Evolutionary conservation across 139 green algal genomes (phyloP), one percentile per base, ranked within the genome.

Genomic region (Chlamydomonas sphaeroides): DNA sequence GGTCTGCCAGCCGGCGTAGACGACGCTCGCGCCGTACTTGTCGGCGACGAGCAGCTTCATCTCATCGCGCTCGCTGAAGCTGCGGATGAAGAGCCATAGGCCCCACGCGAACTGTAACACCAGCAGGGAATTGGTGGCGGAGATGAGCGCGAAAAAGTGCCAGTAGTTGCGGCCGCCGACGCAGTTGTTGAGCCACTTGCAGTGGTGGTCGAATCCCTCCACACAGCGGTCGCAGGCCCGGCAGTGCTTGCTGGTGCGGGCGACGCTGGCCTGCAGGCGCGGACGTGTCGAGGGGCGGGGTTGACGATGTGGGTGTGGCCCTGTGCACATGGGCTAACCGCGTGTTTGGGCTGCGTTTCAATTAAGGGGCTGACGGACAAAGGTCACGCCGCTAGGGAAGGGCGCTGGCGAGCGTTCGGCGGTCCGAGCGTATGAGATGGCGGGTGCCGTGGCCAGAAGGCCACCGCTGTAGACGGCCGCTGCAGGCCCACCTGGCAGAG

Each of bases 191-290:
- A 97, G 89, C 89, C 87, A 87, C 49, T 89, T 89, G 88, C 94
- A 97, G 84, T 97, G 94, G 79, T 97, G 94, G 69, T 97, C 94
- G 69, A 97, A 95, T 53, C 84, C 84, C 39, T 89, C 76, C 33
- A 95, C 90, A 81, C 94, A 97, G 45, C 91, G 89, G 61, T 96
- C 85, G 78, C 94, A 97, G 38, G 76, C 61, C 7, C 87, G 83
- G 84, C 94, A 97, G 86, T 97, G 94, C 91, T 95, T 95, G 82
- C 89, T 94, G 79, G 39, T 86, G 39, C 68, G 63, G 0, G 83
- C 62, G 1, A 94, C 90, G 49, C 81, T 82, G 5, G 86, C 83
- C 89, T 94, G 89, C 78, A 83, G 4, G 42, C n/a, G 14, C 11
- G 36, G 38, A 15, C 66, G 32, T 10, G 25, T n/a, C n/a, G n/a